A percentile compares a stretch with the other conserved stretches of the same genome.
These are phyloP conservation scores for Yamadazyma sp. DNA, from an alignment of 805 yeast genomes.

Conservation along the genomic window DNA sequence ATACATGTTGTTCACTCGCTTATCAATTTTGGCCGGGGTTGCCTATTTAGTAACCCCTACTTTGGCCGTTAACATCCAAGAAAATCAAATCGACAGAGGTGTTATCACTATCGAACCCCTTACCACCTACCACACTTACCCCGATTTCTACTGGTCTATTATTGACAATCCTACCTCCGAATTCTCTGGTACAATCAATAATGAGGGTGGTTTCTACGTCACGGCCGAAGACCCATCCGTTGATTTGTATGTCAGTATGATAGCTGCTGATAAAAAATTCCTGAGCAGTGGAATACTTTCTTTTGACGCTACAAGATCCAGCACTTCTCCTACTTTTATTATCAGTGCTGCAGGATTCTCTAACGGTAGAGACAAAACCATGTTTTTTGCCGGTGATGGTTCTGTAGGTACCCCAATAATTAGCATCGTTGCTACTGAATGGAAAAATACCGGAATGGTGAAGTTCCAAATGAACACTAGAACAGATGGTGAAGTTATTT, in stretches of 20 bases:
- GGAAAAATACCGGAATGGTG: slow-evolving; percentile 17
- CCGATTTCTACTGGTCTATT: slow-evolving; percentile 27
- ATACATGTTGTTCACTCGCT: too few species aligned
- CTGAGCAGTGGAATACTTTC: too few species aligned
- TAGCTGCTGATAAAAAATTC: too few species aligned
- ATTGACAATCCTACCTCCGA: slow-evolving; percentile 20
- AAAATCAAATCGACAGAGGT: too few species aligned
- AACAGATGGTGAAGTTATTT: slow-evolving; percentile 13
- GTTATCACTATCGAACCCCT: too few species aligned
- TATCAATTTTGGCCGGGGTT: too few species aligned
- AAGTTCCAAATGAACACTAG: slow-evolving; percentile 14
- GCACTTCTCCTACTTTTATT: background rate
- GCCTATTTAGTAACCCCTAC: too few species aligned
- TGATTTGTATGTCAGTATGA: slow-evolving; percentile 16
- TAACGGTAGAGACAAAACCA: slow-evolving; percentile 7
- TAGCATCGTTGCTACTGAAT: slow-evolving; percentile 13
- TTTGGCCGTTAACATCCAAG: too few species aligned
- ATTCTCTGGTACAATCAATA: slow-evolving; percentile 21
- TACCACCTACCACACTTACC: too few species aligned
- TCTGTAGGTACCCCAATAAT: slow-evolving; percentile 15
- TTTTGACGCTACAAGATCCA: too few species aligned
- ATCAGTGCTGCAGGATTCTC: slow-evolving; percentile 19
- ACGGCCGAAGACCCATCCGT: slow-evolving; percentile 13
- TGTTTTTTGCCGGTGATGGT: slow-evolving; percentile 14
- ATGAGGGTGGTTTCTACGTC: slow-evolving; percentile 19